These are phyloP conservation scores for Nissolia schottii DNA, from an alignment of 306 rosid species.

Conservation along the genomic window DNA sequence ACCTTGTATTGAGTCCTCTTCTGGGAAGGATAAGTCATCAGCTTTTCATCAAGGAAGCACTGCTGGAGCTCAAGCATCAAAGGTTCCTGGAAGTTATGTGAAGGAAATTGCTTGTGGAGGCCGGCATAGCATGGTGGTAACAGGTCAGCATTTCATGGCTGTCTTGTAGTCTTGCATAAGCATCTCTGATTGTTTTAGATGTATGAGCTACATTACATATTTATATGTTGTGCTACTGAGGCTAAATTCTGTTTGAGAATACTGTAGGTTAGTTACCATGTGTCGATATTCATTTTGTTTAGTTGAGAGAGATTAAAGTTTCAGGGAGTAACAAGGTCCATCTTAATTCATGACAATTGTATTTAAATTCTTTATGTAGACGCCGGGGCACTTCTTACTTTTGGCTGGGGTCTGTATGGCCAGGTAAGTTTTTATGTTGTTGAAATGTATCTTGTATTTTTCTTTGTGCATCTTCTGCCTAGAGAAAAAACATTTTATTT, in stretches of 20 bases:
- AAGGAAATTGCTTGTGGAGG: constrained; percentile 91
- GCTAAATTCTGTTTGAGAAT: constrained; percentile 15
- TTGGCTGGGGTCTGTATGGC: constrained; percentile 92
- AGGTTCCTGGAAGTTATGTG: constrained; percentile 59
- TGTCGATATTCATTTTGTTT: not conserved
- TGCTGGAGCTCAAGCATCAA: constrained; percentile 42
- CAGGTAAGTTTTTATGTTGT: constrained; percentile 56
- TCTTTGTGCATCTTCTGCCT: not conserved
- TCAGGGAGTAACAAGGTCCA: not conserved
- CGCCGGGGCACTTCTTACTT: constrained; percentile 68
- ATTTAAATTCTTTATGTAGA: constrained; percentile 38
- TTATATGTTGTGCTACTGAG: not conserved
- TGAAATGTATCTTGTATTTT: not conserved
- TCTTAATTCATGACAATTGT: not conserved
- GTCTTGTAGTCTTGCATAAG: not conserved
- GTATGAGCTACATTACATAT: not conserved
- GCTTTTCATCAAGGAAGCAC: constrained; percentile 36
- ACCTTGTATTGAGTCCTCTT: constrained; percentile 57
- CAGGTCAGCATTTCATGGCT: constrained; percentile 47
- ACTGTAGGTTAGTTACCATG: not conserved
- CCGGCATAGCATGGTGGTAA: constrained; percentile 77
- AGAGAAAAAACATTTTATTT: not conserved
- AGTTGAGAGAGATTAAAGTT: not conserved
- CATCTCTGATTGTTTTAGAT: not conserved
- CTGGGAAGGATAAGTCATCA: constrained; percentile 57